A percentile compares a stretch with the other conserved stretches of the same genome.
Conservation (phyloP, 768 basidiomycete species). For the Pleurotus tuoliensis region DNA sequence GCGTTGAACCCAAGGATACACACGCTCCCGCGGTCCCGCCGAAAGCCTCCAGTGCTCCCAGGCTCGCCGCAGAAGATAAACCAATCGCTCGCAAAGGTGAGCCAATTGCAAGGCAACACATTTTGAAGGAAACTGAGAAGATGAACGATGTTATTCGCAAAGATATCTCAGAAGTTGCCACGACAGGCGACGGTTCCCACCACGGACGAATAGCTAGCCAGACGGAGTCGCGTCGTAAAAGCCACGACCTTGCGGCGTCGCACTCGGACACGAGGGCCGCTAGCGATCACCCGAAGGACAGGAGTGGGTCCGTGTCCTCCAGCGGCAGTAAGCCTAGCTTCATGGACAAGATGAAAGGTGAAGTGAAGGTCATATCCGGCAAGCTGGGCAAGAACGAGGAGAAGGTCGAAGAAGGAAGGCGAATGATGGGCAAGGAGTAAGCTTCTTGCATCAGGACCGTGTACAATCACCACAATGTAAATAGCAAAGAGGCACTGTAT, state of each 20-base stretch:
- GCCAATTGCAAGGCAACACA: neutral
- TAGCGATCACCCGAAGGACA: neutral
- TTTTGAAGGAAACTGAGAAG: slow-evolving; percentile 3
- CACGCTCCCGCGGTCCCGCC: neutral
- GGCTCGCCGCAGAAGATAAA: neutral
- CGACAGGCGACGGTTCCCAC: neutral
- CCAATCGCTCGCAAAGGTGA: neutral
- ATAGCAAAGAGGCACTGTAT: too few relatives aligned
- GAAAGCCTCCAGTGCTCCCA: neutral
- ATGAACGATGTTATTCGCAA: neutral
- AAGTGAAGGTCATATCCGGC: slow-evolving; percentile 34
- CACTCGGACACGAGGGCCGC: neutral
- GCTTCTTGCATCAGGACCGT: too few relatives aligned
- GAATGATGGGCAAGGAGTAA: slow-evolving; percentile 19
- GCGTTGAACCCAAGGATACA: neutral
- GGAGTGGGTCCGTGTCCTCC: neutral
- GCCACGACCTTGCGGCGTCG: too few relatives aligned
- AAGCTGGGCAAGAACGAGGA: slow-evolving; percentile 31
- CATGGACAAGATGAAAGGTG: slow-evolving; percentile 35
- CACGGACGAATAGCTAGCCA: neutral
- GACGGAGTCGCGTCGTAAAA: too few relatives aligned
- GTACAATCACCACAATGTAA: too few relatives aligned
- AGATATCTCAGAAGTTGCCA: neutral
- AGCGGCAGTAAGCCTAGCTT: slow-evolving; percentile 21
- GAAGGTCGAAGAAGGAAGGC: slow-evolving; percentile 33